phyloP scores from a whole-genome alignment of 495 filamentous ascomycete species.

The Friedmanniomyces endolithicus region DNA sequence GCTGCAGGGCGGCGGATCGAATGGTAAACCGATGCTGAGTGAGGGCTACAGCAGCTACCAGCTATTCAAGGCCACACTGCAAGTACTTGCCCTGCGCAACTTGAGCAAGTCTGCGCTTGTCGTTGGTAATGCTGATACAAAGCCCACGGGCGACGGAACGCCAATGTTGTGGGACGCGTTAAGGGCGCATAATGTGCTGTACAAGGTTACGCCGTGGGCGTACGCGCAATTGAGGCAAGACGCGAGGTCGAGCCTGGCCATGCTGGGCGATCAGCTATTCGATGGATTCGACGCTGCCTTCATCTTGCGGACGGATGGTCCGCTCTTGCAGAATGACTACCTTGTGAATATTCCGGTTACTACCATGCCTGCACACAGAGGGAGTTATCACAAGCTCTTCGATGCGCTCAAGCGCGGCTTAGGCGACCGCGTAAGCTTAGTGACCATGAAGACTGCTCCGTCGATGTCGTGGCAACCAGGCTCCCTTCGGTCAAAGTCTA shows the following conservation, averaged over 20 bases:
- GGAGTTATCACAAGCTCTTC: slow-evolving; percentile 31
- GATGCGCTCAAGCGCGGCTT: slow-evolving; percentile 53
- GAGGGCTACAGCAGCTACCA: slow-evolving; percentile 80
- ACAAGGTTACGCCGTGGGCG: slow-evolving; percentile 83
- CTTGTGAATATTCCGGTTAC: slow-evolving; percentile 27
- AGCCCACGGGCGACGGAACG: slow-evolving; percentile 20
- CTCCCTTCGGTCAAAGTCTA: slow-evolving; percentile 11
- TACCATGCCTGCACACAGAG: background rate
- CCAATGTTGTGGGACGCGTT: slow-evolving; percentile 56
- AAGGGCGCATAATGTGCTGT: slow-evolving; percentile 67
- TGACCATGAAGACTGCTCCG: slow-evolving; percentile 30
- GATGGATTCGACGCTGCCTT: slow-evolving; percentile 79
- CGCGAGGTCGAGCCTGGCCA: slow-evolving; percentile 53
- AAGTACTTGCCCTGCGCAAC: slow-evolving; percentile 65
- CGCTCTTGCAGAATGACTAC: slow-evolving; percentile 61
- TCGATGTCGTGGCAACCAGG: slow-evolving; percentile 30
- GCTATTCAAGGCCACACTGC: slow-evolving; percentile 80
- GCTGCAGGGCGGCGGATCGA: slow-evolving; percentile 58
- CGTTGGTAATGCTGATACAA: slow-evolving; percentile 33
- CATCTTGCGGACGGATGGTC: slow-evolving; percentile 55
- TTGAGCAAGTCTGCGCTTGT: slow-evolving; percentile 50
- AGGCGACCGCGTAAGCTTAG: slow-evolving; percentile 55
- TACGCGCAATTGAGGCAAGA: slow-evolving; percentile 60
- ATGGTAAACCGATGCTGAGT: slow-evolving; percentile 57
- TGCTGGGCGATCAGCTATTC: slow-evolving; percentile 57